Evolutionary conservation across 2,329 filamentous ascomycete species (phyloP), one percentile per base, ranked within the genome.

Genomic region (Kalaharituber pfeilii): DNA sequence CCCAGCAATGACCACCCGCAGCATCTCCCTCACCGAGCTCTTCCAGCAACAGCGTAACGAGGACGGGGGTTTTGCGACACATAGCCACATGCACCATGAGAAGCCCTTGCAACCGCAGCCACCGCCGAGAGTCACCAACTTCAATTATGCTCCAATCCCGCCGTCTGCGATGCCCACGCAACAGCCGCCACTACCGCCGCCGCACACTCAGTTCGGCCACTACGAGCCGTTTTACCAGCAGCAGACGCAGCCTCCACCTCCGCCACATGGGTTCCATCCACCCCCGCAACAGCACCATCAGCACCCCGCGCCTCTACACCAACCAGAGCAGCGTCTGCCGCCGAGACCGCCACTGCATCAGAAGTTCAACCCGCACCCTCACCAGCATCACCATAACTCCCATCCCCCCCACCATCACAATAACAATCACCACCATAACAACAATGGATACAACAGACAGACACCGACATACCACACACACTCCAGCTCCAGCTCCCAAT

Each of bases 21-120:
- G 57, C 28, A 59, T 59, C 44, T 59, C 57, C 9, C 13, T 59
- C 47, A 54, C 52, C 25, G 57, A 58, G 39, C 7, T 59, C 24
- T 59, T 59, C 44, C 53, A 58, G 22, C 52, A 49, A 20, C 45
- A 15, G 24, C 27, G 25, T 11, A 7, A 27, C 6, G 45, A 49
- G 27, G 22, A 39, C 26, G 28, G 30, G 30, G 15, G 27, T 13
- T 24, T 51, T 26, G 22, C 45, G 9, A 28, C 49, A 26, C 53
- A 54, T n/a, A 22, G 44, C 25, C 49, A 54, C 26, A 26, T 42
- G 15, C 27, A 27, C 18, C 54, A 53, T 28, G 20, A 51, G 9
- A 53, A 50, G 33, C 47, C 51, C 11, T 44, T 36, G 8, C 51
- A 54, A 2, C 47, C 24, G 2, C 42, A 45, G 30, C 30, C 11